These are phyloP conservation scores for Thielaviopsis ethacetica DNA, from an alignment of 2,329 filamentous ascomycete genomes.

Conservation along the genomic window DNA sequence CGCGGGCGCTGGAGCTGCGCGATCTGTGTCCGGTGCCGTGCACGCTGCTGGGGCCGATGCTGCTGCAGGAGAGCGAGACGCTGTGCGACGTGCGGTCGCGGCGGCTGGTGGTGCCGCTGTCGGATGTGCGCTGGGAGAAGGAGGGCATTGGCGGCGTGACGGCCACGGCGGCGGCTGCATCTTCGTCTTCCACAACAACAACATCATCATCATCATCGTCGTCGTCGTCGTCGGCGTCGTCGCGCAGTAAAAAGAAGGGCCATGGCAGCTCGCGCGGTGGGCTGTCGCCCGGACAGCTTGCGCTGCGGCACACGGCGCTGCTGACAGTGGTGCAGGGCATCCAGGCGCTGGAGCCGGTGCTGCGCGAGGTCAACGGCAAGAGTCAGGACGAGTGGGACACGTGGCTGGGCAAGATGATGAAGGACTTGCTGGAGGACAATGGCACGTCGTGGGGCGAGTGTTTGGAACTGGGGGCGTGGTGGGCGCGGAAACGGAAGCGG, in stretches of 20 bases:
- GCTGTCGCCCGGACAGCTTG: slow-evolving; percentile 54
- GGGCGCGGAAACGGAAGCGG: slow-evolving; percentile 54
- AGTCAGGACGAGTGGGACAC: slow-evolving; percentile 83
- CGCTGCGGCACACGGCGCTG: slow-evolving; percentile 64
- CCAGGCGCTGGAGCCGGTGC: slow-evolving; percentile 65
- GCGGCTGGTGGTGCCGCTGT: slow-evolving; percentile 72
- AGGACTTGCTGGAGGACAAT: slow-evolving; percentile 61
- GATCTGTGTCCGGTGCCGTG: slow-evolving; percentile 63
- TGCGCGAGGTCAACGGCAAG: slow-evolving; percentile 72
- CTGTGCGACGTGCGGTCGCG: slow-evolving; percentile 55
- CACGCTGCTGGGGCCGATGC: slow-evolving; percentile 55
- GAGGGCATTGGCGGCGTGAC: slow-evolving; percentile 50
- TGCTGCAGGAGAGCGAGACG: slow-evolving; percentile 64
- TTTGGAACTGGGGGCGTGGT: slow-evolving; percentile 74
- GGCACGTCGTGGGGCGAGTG: slow-evolving; percentile 75
- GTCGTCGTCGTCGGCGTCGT: not conserved
- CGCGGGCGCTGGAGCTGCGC: slow-evolving; percentile 55
- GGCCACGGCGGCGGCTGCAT: slow-evolving; percentile 16
- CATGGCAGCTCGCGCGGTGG: slow-evolving; percentile 16
- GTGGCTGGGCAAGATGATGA: slow-evolving; percentile 79
- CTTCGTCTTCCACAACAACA: slow-evolving; percentile 26
- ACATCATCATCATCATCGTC: slow-evolving; percentile 39
- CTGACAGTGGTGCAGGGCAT: slow-evolving; percentile 69
- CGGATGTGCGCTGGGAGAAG: slow-evolving; percentile 74
- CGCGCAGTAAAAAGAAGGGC: not conserved